Conservation (phyloP, 1,139 yeast genomes). For the Saccharomycopsis hybrid region DNA sequence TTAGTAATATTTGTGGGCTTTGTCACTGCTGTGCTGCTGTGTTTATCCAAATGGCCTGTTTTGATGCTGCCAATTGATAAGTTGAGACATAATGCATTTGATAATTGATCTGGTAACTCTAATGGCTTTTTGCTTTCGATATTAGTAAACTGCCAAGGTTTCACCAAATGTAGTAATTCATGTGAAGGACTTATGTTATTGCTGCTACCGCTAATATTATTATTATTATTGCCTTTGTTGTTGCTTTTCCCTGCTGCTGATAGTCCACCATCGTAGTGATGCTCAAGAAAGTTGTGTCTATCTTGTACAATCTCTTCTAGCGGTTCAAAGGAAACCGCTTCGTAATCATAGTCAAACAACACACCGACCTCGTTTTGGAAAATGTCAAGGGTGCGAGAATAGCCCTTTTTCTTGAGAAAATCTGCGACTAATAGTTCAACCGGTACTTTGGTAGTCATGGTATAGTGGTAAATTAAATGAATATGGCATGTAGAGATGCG, state of each 20-base stretch:
- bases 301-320: constrained; percentile 48
- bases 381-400: constrained; percentile 37
- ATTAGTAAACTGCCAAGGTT: constrained; percentile 14
- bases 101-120: background rate
- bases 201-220: background rate
- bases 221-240: background rate
- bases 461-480: too few relatives aligned
- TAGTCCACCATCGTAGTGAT: constrained; percentile 9
- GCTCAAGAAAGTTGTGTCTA: constrained; percentile 35
- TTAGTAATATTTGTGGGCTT: background rate
- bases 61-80: background rate
- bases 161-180: constrained; percentile 19
- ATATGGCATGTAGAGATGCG: too few relatives aligned
- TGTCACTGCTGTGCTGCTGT: too few relatives aligned
- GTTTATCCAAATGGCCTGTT: background rate
- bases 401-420: constrained; percentile 44
- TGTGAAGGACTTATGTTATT: background rate
- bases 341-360: constrained; percentile 28
- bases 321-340: constrained; percentile 33
- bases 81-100: background rate
- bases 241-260: background rate
- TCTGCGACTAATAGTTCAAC: constrained; percentile 44
- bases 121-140: background rate
- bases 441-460: background rate
- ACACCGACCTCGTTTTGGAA: constrained; percentile 44